phyloP scores from a whole-genome alignment of 768 basidiomycete species.

The Mrakia gelida region DNA sequence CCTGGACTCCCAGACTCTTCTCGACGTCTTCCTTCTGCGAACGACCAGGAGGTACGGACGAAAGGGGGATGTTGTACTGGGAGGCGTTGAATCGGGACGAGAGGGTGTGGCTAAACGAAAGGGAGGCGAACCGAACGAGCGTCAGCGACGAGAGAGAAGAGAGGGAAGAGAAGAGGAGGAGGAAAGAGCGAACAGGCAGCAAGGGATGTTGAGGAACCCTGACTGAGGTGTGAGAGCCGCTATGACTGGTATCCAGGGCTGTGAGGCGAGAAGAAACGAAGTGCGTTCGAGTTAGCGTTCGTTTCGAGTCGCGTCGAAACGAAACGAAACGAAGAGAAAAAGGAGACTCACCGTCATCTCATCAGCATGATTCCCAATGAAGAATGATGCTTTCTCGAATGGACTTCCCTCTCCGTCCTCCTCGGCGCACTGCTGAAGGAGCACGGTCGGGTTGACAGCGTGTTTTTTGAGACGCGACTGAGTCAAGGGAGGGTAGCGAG shows the following conservation, averaged over 20 bases:
- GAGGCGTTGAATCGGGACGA: conserved; percentile 36
- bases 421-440: conserved; percentile 32
- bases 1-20: conserved; percentile 58
- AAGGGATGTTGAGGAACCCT: conserved; percentile 61
- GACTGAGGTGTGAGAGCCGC: conserved; percentile 53
- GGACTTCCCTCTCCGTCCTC: conserved; percentile 41
- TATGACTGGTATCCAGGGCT: conserved; percentile 83
- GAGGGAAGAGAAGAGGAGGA: background rate
- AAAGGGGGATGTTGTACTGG: conserved; percentile 46
- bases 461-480: conserved; percentile 60
- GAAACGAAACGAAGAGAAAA: background rate
- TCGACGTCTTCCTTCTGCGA: conserved; percentile 44
- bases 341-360: conserved; percentile 62
- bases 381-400: conserved; percentile 56
- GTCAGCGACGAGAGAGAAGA: background rate
- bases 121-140: conserved; percentile 22
- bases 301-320: conserved; percentile 8
- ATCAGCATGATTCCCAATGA: conserved; percentile 94
- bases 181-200: conserved; percentile 54
- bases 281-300: background rate
- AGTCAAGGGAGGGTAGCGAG: conserved; percentile 63
- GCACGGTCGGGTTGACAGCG: conserved; percentile 62
- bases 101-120: conserved; percentile 34
- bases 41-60: conserved; percentile 35
- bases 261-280: background rate